Evolutionary conservation across 495 filamentous ascomycete genomes (phyloP).

Genomic region (Tuber magnatum): DNA sequence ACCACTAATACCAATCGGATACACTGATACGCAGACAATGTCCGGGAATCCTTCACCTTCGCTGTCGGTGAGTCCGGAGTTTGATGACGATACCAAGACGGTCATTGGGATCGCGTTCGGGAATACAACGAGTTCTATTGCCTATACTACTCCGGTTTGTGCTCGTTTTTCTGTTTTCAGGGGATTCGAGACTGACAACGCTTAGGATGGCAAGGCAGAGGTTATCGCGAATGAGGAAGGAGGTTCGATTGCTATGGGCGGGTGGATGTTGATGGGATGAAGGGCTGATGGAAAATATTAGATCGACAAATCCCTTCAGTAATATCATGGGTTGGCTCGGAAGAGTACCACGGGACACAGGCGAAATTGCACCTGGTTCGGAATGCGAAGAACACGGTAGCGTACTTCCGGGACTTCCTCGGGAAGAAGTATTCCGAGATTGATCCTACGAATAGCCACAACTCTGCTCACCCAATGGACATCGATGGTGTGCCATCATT

Average conservation of each 20-base stretch:
- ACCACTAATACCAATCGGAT: not conserved
- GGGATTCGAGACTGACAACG: conserved; percentile 1
- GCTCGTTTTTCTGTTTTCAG: not conserved
- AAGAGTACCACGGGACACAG: conserved; percentile 94
- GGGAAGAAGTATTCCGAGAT: conserved; percentile 77
- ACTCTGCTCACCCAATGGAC: conserved; percentile 82
- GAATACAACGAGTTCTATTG: conserved; percentile 96
- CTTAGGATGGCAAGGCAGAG: conserved; percentile 81
- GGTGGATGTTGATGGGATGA: conserved; percentile 13
- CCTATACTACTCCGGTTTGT: conserved; percentile 52
- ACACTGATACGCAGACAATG: not conserved
- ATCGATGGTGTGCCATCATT: conserved; percentile 68
- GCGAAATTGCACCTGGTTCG: conserved; percentile 87
- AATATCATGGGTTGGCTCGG: conserved; percentile 86
- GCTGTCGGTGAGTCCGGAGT: conserved; percentile 26
- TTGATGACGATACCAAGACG: conserved; percentile 30
- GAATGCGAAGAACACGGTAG: conserved; percentile 84
- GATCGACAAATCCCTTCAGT: conserved; percentile 85
- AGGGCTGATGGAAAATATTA: conserved; percentile 49
- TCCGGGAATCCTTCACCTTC: conserved; percentile 24
- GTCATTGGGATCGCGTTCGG: conserved; percentile 97
- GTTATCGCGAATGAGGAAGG: conserved; percentile 99
- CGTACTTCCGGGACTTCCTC: conserved; percentile 91
- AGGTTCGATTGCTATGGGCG: conserved; percentile 49
- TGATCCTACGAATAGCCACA: conserved; percentile 89